phyloP scores from a whole-genome alignment of 2,329 filamentous ascomycete species.

The Claviceps sp. region DNA sequence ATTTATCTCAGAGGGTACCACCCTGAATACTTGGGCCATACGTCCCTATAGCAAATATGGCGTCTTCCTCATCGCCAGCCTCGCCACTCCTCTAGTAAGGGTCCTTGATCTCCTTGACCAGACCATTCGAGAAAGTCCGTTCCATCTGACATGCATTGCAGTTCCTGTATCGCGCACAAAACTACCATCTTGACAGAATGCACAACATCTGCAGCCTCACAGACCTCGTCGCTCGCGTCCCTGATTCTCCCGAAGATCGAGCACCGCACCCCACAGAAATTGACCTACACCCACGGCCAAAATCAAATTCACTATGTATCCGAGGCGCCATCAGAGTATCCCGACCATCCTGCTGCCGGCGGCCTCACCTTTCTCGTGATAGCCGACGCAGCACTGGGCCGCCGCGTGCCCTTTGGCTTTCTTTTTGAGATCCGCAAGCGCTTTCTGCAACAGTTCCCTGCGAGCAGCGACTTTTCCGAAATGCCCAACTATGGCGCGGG shows the following conservation, averaged over 20 bases:
- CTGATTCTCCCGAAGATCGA: slow-evolving; percentile 91
- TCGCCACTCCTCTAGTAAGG: slow-evolving; percentile 60
- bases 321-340: slow-evolving; percentile 59
- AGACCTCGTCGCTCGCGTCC: slow-evolving; percentile 76
- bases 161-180: slow-evolving; percentile 87
- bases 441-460: slow-evolving; percentile 61
- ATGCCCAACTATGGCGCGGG: slow-evolving; percentile 85
- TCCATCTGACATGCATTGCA: not conserved
- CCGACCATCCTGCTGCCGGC: slow-evolving; percentile 47
- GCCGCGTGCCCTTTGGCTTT: slow-evolving; percentile 85
- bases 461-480: slow-evolving; percentile 55
- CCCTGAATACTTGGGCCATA: not conserved
- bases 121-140: not conserved
- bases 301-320: slow-evolving; percentile 95
- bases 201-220: slow-evolving; percentile 69
- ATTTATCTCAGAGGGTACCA: not conserved
- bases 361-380: slow-evolving; percentile 88
- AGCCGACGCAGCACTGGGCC: slow-evolving; percentile 65
- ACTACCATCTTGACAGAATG: slow-evolving; percentile 89
- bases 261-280: slow-evolving; percentile 67
- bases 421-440: slow-evolving; percentile 80
- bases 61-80: slow-evolving; percentile 53
- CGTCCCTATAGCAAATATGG: slow-evolving; percentile 34
- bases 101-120: not conserved
- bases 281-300: slow-evolving; percentile 84